Conservation (phyloP, 805 yeast species). For the Candida suzukii region DNA sequence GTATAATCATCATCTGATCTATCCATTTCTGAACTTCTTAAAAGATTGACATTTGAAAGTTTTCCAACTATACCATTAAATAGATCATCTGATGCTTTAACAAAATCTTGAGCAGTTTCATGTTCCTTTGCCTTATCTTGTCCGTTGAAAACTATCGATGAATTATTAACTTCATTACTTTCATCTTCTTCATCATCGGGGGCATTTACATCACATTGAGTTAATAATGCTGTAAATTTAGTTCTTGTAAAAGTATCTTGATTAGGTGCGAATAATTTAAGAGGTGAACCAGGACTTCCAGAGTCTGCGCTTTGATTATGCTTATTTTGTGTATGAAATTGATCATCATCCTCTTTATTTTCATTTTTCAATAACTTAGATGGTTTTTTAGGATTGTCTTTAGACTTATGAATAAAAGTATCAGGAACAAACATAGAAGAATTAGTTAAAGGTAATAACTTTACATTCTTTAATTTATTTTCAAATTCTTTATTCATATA, state of each 20-base stretch:
- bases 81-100: constrained; percentile 14
- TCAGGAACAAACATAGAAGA: constrained; percentile 16
- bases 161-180: not conserved
- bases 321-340: not conserved
- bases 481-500: constrained; percentile 16
- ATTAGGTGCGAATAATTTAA: constrained; percentile 21
- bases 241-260: constrained; percentile 25
- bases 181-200: not conserved
- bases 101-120: constrained; percentile 5
- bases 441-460: constrained; percentile 11
- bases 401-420: constrained; percentile 23
- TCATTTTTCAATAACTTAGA: not conserved
- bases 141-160: no score
- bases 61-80: constrained; percentile 12
- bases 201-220: constrained; percentile 7
- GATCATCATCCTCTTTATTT: not conserved
- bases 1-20: constrained; percentile 12
- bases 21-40: not conserved
- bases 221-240: constrained; percentile 19
- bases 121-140: constrained; percentile 1
- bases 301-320: constrained; percentile 13
- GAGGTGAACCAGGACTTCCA: constrained; percentile 21
- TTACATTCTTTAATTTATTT: constrained; percentile 12
- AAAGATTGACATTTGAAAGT: not conserved
- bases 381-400: constrained; percentile 2